These are phyloP conservation scores for Ophiosphaerella korrae DNA, from an alignment of 2,329 filamentous ascomycete species.

Conservation along the genomic window DNA sequence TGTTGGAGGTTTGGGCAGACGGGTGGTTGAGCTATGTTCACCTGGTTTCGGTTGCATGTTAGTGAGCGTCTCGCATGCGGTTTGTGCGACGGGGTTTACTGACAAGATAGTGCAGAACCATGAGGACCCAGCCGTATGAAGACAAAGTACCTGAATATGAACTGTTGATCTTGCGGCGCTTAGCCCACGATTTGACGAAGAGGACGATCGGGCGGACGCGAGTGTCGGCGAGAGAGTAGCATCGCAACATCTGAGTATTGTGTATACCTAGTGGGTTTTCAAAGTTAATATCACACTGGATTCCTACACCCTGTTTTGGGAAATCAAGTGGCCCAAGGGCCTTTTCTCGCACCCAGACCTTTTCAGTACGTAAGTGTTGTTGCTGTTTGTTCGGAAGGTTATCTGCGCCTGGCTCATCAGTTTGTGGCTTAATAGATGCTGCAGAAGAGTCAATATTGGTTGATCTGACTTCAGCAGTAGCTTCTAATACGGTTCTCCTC, in stretches of 20 bases:
- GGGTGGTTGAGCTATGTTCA: conserved; percentile 79
- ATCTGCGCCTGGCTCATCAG: neutral
- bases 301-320: conserved; percentile 75
- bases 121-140: conserved; percentile 89
- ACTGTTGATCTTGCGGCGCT: conserved; percentile 81
- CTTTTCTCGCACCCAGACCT: conserved; percentile 53
- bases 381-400: conserved; percentile 9
- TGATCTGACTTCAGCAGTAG: conserved; percentile 3
- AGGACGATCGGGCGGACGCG: conserved; percentile 79
- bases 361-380: conserved; percentile 31
- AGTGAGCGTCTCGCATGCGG: too few relatives aligned
- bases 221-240: conserved; percentile 79
- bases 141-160: conserved; percentile 85
- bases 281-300: conserved; percentile 92
- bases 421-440: conserved; percentile 2
- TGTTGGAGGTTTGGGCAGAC: conserved; percentile 83
- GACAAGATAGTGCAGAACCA: conserved; percentile 83
- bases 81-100: too few relatives aligned
- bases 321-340: conserved; percentile 69
- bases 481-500: neutral
- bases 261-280: conserved; percentile 81
- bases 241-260: conserved; percentile 81
- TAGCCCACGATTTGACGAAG: conserved; percentile 92
- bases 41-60: conserved; percentile 25
- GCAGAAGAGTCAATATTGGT: conserved; percentile 21